Conservation (phyloP, 139 green algal species). For the Edaphochlamys debaryana region DNA sequence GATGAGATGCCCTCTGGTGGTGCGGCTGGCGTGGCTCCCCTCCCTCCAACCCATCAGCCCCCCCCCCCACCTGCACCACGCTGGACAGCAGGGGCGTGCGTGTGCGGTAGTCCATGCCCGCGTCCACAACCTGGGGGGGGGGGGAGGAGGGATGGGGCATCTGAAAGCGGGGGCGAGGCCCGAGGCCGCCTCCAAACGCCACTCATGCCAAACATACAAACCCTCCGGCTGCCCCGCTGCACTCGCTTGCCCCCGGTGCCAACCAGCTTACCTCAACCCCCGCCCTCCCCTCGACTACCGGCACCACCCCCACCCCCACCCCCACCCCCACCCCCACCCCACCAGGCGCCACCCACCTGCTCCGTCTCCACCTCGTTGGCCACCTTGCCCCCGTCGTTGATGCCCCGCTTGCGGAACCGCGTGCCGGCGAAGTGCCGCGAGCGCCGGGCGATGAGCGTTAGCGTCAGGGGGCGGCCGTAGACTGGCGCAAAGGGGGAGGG, state of each 20-base stretch:
- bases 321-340: no score
- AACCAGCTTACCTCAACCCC: no score
- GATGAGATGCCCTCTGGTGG: no score
- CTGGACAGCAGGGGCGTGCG: slow-evolving; percentile 69
- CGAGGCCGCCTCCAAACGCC: neutral
- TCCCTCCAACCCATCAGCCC: no score
- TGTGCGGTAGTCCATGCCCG: slow-evolving; percentile 72
- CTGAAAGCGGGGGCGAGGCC: neutral
- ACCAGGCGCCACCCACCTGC: slow-evolving; percentile 11
- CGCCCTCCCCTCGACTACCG: no score
- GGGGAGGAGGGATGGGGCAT: neutral
- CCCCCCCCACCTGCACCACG: slow-evolving; percentile 67
- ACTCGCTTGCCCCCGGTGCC: no score
- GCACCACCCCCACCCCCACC: no score
- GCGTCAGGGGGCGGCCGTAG: slow-evolving; percentile 81
- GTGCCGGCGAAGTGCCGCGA: slow-evolving; percentile 96
- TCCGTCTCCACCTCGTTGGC: slow-evolving; percentile 97
- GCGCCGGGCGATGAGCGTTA: slow-evolving; percentile 91
- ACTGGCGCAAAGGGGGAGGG: slow-evolving; percentile 58
- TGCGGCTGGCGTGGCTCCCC: no score
- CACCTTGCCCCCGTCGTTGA: slow-evolving; percentile 85
- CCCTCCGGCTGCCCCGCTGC: no score
- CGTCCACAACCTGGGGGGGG: slow-evolving; percentile 66
- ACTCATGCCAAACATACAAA: no score
- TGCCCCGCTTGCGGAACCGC: slow-evolving; percentile 92